A percentile compares a stretch with the other conserved stretches of the same genome.
Conservation (phyloP, 495 filamentous ascomycete genomes). For the Trichoderma erinaceum region DNA sequence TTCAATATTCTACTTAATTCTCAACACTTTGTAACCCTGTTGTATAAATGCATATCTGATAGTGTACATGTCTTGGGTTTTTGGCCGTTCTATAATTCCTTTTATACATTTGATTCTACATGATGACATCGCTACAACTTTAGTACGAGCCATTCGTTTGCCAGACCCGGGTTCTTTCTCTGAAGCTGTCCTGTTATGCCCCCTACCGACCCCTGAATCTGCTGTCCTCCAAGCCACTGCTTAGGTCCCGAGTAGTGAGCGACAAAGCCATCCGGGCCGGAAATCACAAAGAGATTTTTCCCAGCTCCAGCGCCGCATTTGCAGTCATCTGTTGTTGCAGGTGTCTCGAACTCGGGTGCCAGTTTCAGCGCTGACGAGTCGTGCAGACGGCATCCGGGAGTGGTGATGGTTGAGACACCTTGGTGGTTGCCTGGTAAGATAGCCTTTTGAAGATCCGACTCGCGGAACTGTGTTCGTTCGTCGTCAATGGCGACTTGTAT, state of each 20-base stretch:
- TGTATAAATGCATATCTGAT: neutral
- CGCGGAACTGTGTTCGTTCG: constrained; percentile 40
- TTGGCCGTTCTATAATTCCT: neutral
- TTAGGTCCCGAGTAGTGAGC: constrained; percentile 72
- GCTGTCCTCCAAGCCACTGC: constrained; percentile 60
- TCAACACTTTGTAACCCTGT: neutral
- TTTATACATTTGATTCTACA: neutral
- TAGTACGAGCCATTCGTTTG: constrained; percentile 42
- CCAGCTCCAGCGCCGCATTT: constrained; percentile 22
- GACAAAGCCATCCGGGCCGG: constrained; percentile 88
- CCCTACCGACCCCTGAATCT: constrained; percentile 58
- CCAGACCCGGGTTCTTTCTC: constrained; percentile 18
- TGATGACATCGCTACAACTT: constrained; percentile 35
- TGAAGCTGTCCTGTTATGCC: constrained; percentile 35
- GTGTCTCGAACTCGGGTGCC: constrained; percentile 19
- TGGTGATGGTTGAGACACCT: neutral
- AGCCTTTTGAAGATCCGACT: neutral
- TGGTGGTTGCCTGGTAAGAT: neutral
- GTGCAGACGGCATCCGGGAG: constrained; percentile 11
- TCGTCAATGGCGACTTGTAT: constrained; percentile 77
- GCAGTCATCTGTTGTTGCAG: constrained; percentile 3
- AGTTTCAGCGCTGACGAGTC: neutral
- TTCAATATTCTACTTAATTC: neutral
- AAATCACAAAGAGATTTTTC: constrained; percentile 65
- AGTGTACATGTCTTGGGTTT: neutral